These are phyloP conservation scores for Tetradesmus lagerheimii DNA, from an alignment of 139 green algal species.

Conservation along the genomic window DNA sequence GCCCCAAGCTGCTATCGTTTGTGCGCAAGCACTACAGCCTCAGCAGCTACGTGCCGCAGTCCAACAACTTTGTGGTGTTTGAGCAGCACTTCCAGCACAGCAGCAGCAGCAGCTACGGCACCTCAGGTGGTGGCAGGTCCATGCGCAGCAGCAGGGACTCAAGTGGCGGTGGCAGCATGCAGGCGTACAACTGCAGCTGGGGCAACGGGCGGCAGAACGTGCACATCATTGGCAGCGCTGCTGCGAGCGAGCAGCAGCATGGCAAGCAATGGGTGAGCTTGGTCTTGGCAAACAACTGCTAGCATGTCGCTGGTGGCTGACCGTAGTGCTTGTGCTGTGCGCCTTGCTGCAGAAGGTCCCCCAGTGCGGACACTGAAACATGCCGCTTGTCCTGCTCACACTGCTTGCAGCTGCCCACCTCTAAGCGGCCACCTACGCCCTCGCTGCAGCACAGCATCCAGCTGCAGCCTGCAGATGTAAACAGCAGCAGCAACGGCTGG, in stretches of 20 bases:
- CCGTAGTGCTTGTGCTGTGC: not conserved
- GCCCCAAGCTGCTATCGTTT: constrained; percentile 80
- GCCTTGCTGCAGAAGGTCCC: not conserved
- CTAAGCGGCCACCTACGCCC: constrained; percentile 21
- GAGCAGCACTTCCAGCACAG: constrained; percentile 56
- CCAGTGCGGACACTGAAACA: too few species aligned
- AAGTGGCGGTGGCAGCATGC: not conserved
- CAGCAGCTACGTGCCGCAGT: constrained; percentile 67
- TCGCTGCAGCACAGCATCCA: constrained; percentile 22
- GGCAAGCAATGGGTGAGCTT: constrained; percentile 22
- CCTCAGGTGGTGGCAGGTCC: not conserved
- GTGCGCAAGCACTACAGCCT: constrained; percentile 81
- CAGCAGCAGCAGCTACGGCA: constrained; percentile 6
- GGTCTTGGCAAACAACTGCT: not conserved
- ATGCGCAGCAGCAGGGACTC: not conserved
- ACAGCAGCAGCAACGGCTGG: not conserved
- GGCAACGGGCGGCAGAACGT: constrained; percentile 19
- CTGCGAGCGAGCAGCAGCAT: not conserved
- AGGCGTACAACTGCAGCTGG: not conserved
- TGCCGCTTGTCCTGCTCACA: not conserved
- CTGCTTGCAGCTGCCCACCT: constrained; percentile 29
- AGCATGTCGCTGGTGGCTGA: not conserved
- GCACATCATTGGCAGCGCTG: not conserved
- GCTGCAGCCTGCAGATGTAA: not conserved
- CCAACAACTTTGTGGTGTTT: constrained; percentile 83